These are phyloP conservation scores for Termitomyces sp. DNA, from an alignment of 768 basidiomycete species.

Conservation along the genomic window DNA sequence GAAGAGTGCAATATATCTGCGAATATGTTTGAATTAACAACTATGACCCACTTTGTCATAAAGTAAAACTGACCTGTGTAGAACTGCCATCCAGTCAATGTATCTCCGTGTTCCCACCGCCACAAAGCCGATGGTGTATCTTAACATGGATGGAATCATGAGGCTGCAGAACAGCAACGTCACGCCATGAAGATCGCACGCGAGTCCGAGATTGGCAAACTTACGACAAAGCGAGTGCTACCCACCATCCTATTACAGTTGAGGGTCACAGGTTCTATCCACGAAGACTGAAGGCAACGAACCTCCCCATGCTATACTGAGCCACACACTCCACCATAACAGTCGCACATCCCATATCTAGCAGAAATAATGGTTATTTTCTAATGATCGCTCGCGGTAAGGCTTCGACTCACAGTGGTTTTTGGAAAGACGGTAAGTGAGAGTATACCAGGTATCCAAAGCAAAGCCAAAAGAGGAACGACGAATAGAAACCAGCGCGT, in stretches of 20 bases:
- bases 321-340: conserved; percentile 83
- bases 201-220: conserved; percentile 14
- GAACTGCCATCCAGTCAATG: conserved; percentile 69
- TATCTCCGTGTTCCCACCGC: conserved; percentile 68
- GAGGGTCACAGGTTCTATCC: not conserved
- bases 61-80: conserved; percentile 42
- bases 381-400: conserved; percentile 1
- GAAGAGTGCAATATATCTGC: conserved; percentile 58
- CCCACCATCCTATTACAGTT: conserved; percentile 65
- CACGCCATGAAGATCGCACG: not conserved
- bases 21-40: not conserved
- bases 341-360: conserved; percentile 57
- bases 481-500: conserved; percentile 80
- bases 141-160: conserved; percentile 46
- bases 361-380: not conserved
- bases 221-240: conserved; percentile 57
- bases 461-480: conserved; percentile 56
- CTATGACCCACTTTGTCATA: not conserved
- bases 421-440: conserved; percentile 43
- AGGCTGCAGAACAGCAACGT: conserved; percentile 26
- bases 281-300: conserved; percentile 11
- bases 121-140: conserved; percentile 65
- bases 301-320: conserved; percentile 76
- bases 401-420: conserved; percentile 34
- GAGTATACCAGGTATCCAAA: conserved; percentile 78